Percentiles rank a stretch among this genome's conserved stretches.
Evolutionary conservation across 106 monocot genomes (phyloP).

Genomic region (Dendrobium nobile): DNA sequence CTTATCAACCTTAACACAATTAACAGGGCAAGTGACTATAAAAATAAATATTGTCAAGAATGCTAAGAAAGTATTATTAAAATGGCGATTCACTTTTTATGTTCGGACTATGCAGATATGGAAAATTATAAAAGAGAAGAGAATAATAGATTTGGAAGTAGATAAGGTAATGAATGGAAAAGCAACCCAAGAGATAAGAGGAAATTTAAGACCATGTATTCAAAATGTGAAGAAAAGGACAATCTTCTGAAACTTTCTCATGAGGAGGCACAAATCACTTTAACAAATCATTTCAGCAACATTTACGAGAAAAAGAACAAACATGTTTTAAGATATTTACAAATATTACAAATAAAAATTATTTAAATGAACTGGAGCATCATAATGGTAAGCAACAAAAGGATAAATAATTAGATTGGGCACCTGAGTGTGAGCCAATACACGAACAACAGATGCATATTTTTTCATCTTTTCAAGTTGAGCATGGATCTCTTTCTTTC

Average conservation of each 20-base stretch:
- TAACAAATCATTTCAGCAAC: background rate
- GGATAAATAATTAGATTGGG: background rate
- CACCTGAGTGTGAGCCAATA: slow-evolving; percentile 68
- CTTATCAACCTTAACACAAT: too few relatives aligned
- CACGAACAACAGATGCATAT: slow-evolving; percentile 54
- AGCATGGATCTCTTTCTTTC: slow-evolving; percentile 47
- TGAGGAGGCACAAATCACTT: background rate
- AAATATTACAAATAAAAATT: background rate
- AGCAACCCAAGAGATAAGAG: background rate
- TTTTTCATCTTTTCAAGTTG: slow-evolving; percentile 70
- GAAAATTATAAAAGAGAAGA: too few relatives aligned
- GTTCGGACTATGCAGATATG: too few relatives aligned
- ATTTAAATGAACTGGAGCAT: background rate
- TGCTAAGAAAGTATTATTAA: too few relatives aligned
- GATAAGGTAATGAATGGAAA: too few relatives aligned
- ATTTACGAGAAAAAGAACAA: background rate
- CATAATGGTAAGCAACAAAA: background rate
- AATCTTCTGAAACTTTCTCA: background rate
- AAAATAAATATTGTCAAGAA: too few relatives aligned
- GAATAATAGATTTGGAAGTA: too few relatives aligned
- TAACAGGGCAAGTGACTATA: too few relatives aligned
- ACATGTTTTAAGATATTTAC: background rate
- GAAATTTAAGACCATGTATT: background rate
- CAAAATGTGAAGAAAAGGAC: background rate
- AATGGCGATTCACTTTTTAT: too few relatives aligned